Conservation (phyloP, 257 asterid genomes). For the Solanum etuberosum region DNA sequence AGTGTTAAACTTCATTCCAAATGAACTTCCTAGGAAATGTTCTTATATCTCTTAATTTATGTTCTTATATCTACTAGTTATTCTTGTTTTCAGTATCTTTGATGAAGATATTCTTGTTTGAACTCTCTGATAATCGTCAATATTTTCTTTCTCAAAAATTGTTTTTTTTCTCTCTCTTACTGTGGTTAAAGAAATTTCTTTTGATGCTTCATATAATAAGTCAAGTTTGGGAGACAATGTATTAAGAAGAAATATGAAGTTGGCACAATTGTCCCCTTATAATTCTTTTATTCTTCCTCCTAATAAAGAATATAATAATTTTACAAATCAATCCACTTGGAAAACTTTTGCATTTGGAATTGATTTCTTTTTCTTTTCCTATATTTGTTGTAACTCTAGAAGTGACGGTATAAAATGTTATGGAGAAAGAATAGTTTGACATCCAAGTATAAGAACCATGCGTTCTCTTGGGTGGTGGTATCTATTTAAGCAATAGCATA, state of each 20-base stretch:
- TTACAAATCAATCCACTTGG: neutral
- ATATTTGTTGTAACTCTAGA: neutral
- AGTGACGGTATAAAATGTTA: neutral
- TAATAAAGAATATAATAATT: neutral
- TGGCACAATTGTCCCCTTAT: neutral
- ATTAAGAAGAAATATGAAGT: neutral
- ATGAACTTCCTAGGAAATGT: neutral
- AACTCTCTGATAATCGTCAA: neutral
- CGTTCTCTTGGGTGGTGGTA: neutral
- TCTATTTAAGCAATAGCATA: neutral
- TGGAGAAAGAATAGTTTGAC: neutral
- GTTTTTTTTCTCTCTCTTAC: neutral
- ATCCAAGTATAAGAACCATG: neutral
- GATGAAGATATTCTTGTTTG: neutral
- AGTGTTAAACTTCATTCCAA: neutral
- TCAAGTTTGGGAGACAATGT: neutral
- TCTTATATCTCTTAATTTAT: neutral
- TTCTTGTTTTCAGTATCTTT: neutral
- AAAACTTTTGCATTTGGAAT: neutral
- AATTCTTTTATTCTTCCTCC: neutral
- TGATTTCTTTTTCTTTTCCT: neutral
- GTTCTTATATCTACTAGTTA: neutral
- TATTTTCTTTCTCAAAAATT: neutral
- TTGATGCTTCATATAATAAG: neutral
- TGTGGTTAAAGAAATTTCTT: neutral